Evolutionary conservation across 768 basidiomycete genomes (phyloP).

Genomic region (Tulasnella sp.): DNA sequence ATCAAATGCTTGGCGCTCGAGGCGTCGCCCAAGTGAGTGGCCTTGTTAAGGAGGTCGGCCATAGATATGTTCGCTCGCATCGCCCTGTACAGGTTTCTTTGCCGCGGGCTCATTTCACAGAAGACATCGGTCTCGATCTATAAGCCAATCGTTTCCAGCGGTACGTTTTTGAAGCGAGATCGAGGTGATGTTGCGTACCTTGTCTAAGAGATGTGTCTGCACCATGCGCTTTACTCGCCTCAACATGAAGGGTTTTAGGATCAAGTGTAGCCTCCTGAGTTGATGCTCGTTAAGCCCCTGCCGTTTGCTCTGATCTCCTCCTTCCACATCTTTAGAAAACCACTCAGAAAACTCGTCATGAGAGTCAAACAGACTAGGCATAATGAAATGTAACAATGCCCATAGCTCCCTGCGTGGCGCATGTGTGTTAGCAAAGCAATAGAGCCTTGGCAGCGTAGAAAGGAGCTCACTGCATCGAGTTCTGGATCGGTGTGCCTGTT

Average conservation of each 20-base stretch:
- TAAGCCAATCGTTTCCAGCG: neutral
- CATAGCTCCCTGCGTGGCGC: constrained; percentile 59
- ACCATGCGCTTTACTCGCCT: constrained; percentile 94
- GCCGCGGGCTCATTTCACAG: constrained; percentile 87
- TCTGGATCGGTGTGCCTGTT: constrained; percentile 97
- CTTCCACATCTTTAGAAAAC: constrained; percentile 99
- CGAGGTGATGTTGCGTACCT: constrained; percentile 39
- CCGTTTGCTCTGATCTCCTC: constrained; percentile 75
- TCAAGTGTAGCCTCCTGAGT: constrained; percentile 91
- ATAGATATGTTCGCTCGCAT: constrained; percentile 90
- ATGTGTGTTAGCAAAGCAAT: neutral
- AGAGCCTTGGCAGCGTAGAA: neutral
- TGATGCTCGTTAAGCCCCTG: constrained; percentile 92
- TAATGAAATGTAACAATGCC: constrained; percentile 98
- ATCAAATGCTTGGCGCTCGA: constrained; percentile 89
- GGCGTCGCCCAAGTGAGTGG: constrained; percentile 79
- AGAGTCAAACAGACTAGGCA: constrained; percentile 98
- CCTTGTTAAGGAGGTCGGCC: constrained; percentile 85
- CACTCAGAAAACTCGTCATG: constrained; percentile 99
- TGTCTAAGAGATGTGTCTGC: constrained; percentile 98
- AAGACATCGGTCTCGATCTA: constrained; percentile 95
- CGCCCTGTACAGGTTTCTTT: constrained; percentile 80
- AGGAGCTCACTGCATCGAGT: constrained; percentile 85
- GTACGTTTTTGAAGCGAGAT: neutral
- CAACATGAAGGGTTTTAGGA: constrained; percentile 98